These are phyloP conservation scores for Tetrahymena borealis DNA, from an alignment of 73 alveolate genomes.

Conservation along the genomic window DNA sequence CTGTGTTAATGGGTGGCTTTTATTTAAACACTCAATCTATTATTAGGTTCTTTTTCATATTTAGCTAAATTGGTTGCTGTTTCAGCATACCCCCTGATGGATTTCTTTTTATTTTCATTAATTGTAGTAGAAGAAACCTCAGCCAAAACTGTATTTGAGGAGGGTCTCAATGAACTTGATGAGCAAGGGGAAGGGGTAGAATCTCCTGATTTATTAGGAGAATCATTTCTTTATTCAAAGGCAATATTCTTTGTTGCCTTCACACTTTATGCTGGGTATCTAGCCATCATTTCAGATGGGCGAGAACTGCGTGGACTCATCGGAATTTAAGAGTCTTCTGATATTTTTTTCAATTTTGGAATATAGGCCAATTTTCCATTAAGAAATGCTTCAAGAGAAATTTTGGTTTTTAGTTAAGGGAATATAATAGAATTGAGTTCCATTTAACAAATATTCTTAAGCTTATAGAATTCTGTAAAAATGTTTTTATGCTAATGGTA, in stretches of 20 bases:
- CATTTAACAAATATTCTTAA: neutral
- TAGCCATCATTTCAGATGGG: neutral
- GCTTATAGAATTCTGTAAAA: neutral
- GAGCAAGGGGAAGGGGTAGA: neutral
- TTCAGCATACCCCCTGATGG: neutral
- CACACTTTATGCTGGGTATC: neutral
- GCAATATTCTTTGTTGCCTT: neutral
- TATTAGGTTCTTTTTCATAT: neutral
- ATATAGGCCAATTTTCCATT: neutral
- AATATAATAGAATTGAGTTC: neutral
- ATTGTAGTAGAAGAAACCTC: neutral
- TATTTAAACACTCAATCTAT: neutral
- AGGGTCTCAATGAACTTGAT: neutral
- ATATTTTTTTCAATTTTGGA: neutral
- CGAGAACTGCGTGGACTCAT: constrained; percentile 3
- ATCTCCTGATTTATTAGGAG: neutral
- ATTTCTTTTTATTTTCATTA: neutral
- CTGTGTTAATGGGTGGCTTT: neutral
- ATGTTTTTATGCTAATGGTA: neutral
- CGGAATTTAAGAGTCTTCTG: neutral
- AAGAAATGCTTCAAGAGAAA: neutral
- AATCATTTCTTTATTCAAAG: neutral
- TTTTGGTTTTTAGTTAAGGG: neutral
- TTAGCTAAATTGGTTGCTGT: neutral
- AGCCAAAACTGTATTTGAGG: neutral